A percentile compares a stretch with the other conserved stretches of the same genome.
Evolutionary conservation across 495 filamentous ascomycete species (phyloP).

Genomic region (Bacidia rubella): DNA sequence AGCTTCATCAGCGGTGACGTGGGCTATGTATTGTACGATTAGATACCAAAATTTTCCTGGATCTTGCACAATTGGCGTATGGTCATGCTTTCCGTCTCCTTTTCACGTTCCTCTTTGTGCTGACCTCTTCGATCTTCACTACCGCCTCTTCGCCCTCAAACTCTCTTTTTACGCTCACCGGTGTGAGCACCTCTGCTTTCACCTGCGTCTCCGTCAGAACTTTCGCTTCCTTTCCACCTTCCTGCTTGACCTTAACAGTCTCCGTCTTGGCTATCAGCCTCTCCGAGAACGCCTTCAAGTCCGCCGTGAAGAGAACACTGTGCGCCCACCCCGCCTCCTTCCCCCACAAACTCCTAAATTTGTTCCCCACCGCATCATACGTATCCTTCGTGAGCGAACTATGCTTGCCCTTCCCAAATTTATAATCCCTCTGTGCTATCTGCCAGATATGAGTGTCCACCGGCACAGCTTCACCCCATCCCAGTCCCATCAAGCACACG

Average conservation of each 20-base stretch:
- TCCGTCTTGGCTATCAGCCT: slow-evolving; percentile 36
- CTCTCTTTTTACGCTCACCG: slow-evolving; percentile 22
- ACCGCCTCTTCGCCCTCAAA: slow-evolving; percentile 17
- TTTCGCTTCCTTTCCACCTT: slow-evolving; percentile 20
- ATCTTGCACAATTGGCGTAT: not conserved
- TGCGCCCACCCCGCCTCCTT: slow-evolving; percentile 95
- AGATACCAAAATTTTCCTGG: slow-evolving; percentile 10
- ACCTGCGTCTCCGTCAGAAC: slow-evolving; percentile 17
- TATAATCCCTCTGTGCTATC: slow-evolving; percentile 91
- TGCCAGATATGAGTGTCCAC: slow-evolving; percentile 99
- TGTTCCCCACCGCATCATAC: slow-evolving; percentile 79
- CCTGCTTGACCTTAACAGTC: slow-evolving; percentile 27
- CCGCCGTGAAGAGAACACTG: slow-evolving; percentile 89
- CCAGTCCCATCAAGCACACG: slow-evolving; percentile 89
- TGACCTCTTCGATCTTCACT: slow-evolving; percentile 17
- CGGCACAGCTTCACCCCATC: slow-evolving; percentile 91
- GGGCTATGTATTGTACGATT: not conserved
- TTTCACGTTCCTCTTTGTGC: slow-evolving; percentile 10
- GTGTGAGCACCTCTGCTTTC: slow-evolving; percentile 14
- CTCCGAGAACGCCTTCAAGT: slow-evolving; percentile 68
- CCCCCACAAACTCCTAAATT: slow-evolving; percentile 86
- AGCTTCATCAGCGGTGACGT: slow-evolving; percentile 50
- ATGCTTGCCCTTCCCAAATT: slow-evolving; percentile 70
- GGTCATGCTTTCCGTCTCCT: slow-evolving; percentile 10
- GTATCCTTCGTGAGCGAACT: slow-evolving; percentile 78